Percentiles rank a stretch among this genome's conserved stretches.
Evolutionary conservation across 2,329 filamentous ascomycete species (phyloP).

Genomic region (Didymella exigua): DNA sequence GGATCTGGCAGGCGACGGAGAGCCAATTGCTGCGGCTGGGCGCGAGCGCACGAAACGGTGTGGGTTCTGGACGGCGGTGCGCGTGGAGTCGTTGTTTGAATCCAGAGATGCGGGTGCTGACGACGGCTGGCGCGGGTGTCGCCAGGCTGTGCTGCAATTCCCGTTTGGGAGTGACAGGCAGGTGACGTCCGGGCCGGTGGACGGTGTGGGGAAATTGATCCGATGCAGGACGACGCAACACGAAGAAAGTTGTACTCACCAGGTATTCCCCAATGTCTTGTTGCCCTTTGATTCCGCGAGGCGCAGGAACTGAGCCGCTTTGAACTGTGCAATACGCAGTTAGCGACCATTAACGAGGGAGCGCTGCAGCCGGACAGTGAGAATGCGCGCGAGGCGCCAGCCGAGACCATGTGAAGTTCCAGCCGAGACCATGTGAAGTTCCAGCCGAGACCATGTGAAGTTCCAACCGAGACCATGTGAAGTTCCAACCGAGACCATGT

Average conservation of each 20-base stretch:
- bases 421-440: not conserved
- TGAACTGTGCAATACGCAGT: conserved; percentile 65
- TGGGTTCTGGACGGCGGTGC: conserved; percentile 20
- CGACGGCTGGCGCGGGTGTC: conserved; percentile 15
- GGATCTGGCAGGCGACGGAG: conserved; percentile 18
- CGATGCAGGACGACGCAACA: conserved; percentile 14
- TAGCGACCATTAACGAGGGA: conserved; percentile 12
- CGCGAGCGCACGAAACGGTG: conserved; percentile 40
- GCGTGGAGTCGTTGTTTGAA: conserved; percentile 14
- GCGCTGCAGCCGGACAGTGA: conserved; percentile 33
- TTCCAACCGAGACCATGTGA: not conserved
- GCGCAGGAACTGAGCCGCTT: conserved; percentile 87
- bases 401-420: not conserved
- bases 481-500: no score
- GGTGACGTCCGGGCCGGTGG: conserved; percentile 22
- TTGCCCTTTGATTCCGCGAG: conserved; percentile 86
- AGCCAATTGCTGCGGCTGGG: conserved; percentile 43
- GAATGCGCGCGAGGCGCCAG: not conserved
- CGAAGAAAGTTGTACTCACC: conserved; percentile 62
- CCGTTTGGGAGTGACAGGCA: conserved; percentile 4
- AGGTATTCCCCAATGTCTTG: conserved; percentile 92
- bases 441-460: not conserved
- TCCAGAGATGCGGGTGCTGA: conserved; percentile 34
- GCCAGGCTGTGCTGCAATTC: not conserved
- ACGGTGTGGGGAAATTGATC: conserved; percentile 23